A percentile compares a stretch with the other conserved stretches of the same genome.
phyloP scores from a whole-genome alignment of 306 rosid species.

The Glycyrrhiza uralensis region DNA sequence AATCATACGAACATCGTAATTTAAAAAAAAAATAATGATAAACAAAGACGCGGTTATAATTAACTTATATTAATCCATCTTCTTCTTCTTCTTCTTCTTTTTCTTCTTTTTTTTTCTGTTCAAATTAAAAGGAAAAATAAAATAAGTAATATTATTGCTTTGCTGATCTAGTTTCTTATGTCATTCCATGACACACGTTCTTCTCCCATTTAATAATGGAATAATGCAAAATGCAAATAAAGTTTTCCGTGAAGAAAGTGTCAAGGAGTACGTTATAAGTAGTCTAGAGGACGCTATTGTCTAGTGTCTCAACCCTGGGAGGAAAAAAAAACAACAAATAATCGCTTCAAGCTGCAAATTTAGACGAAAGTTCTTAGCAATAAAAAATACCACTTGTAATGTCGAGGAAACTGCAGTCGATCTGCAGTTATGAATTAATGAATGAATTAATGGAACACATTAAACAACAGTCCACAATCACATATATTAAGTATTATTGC shows the following conservation, averaged over 20 bases:
- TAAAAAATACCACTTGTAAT: neutral
- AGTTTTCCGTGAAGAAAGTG: conserved; percentile 6
- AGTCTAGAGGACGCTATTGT: too few species aligned
- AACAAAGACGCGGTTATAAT: neutral
- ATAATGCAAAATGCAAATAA: neutral
- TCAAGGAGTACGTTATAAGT: conserved; percentile 20
- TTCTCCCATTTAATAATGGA: neutral
- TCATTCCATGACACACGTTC: conserved; percentile 25
- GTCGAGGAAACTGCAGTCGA: conserved; percentile 19
- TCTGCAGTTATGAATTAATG: conserved; percentile 1
- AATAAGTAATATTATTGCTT: neutral
- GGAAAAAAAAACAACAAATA: neutral
- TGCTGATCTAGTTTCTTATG: conserved; percentile 9
- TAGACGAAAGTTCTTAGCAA: conserved; percentile 30
- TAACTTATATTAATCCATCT: too few species aligned
- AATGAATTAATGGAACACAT: too few species aligned
- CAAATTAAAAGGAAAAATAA: neutral
- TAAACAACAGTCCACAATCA: neutral
- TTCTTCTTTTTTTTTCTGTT: neutral
- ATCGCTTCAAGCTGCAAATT: conserved; percentile 8
- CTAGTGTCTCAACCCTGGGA: too few species aligned
- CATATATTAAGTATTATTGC: too few species aligned
- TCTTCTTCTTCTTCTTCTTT: too few species aligned
- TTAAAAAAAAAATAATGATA: neutral
- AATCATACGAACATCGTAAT: too few species aligned